These are phyloP conservation scores for Hortaea werneckii DNA, from an alignment of 2,329 filamentous ascomycete genomes.

Conservation along the genomic window DNA sequence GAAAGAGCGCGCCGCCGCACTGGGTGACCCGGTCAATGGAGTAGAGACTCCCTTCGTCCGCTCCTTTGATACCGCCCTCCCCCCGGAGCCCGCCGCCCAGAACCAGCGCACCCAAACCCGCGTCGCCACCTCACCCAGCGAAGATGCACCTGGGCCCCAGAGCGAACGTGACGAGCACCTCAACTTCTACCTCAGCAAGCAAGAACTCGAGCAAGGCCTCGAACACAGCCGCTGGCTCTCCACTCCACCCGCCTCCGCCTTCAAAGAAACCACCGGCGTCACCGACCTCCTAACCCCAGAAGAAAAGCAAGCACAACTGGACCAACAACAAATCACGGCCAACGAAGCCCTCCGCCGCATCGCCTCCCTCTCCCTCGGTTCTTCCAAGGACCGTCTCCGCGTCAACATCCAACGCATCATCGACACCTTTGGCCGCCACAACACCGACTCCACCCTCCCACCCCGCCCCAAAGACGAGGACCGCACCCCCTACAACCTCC, in stretches of 20 bases:
- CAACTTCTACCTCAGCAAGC: slow-evolving; percentile 64
- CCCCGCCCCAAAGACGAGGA: slow-evolving; percentile 40
- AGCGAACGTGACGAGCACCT: slow-evolving; percentile 38
- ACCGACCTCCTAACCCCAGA: slow-evolving; percentile 22
- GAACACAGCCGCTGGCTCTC: slow-evolving; percentile 54
- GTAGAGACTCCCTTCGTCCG: slow-evolving; percentile 71
- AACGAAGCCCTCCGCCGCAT: slow-evolving; percentile 71
- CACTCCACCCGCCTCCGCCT: slow-evolving; percentile 4
- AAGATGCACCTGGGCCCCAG: slow-evolving; percentile 8
- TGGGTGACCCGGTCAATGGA: slow-evolving; percentile 73
- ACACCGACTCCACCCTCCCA: slow-evolving; percentile 63
- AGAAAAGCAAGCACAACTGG: slow-evolving; percentile 33
- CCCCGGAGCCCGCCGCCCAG: slow-evolving; percentile 20
- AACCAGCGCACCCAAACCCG: slow-evolving; percentile 11
- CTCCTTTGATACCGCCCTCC: slow-evolving; percentile 58
- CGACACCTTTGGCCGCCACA: slow-evolving; percentile 80
- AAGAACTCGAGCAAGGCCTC: slow-evolving; percentile 58
- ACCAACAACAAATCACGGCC: slow-evolving; percentile 44
- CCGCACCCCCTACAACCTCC: slow-evolving; percentile 24
- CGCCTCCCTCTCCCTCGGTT: slow-evolving; percentile 64
- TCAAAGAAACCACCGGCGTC: not conserved
- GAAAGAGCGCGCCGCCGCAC: slow-evolving; percentile 50
- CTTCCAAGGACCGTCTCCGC: slow-evolving; percentile 65
- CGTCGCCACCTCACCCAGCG: slow-evolving; percentile 5
- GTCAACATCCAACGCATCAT: slow-evolving; percentile 79